These are phyloP conservation scores for Neurospora sp. DNA, from an alignment of 495 filamentous ascomycete species.

Conservation along the genomic window DNA sequence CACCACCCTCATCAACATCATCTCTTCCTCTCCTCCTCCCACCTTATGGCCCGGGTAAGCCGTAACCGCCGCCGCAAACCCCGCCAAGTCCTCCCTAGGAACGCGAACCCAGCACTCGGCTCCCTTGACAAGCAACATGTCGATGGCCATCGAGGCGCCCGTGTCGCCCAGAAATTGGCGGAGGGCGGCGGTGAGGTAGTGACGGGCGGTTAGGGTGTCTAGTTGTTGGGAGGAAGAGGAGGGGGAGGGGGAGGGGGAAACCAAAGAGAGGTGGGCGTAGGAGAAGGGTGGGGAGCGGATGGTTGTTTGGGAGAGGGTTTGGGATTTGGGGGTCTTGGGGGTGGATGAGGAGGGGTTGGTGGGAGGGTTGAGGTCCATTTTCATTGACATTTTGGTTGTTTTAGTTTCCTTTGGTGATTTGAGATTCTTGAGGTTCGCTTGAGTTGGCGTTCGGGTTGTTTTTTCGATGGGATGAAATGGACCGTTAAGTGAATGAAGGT, in stretches of 20 bases:
- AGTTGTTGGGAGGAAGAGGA: slow-evolving; percentile 22
- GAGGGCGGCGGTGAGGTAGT: slow-evolving; percentile 62
- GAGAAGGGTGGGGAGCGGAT: slow-evolving; percentile 26
- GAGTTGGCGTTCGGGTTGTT: no score
- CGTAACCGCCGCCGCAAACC: slow-evolving; percentile 50
- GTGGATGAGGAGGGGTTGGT: neutral
- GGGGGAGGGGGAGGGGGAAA: neutral
- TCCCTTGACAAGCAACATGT: slow-evolving; percentile 59
- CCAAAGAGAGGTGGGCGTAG: slow-evolving; percentile 32
- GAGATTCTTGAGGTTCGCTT: neutral
- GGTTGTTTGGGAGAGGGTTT: slow-evolving; percentile 21
- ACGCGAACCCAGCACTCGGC: slow-evolving; percentile 63
- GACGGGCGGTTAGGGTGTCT: slow-evolving; percentile 64
- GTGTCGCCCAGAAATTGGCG: slow-evolving; percentile 70
- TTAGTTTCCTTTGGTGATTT: neutral
- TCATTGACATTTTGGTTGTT: neutral
- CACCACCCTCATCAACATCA: slow-evolving; percentile 23
- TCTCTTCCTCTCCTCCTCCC: slow-evolving; percentile 20
- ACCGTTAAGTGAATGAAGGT: neutral
- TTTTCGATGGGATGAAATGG: neutral
- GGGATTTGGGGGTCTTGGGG: neutral
- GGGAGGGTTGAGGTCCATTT: slow-evolving; percentile 12
- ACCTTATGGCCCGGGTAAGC: slow-evolving; percentile 54
- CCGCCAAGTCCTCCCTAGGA: slow-evolving; percentile 52
- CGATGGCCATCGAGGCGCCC: slow-evolving; percentile 67